Percentiles rank a stretch among this genome's conserved stretches.
Evolutionary conservation across 345 rosid genomes (phyloP).

Genomic region (Microcos paniculata): DNA sequence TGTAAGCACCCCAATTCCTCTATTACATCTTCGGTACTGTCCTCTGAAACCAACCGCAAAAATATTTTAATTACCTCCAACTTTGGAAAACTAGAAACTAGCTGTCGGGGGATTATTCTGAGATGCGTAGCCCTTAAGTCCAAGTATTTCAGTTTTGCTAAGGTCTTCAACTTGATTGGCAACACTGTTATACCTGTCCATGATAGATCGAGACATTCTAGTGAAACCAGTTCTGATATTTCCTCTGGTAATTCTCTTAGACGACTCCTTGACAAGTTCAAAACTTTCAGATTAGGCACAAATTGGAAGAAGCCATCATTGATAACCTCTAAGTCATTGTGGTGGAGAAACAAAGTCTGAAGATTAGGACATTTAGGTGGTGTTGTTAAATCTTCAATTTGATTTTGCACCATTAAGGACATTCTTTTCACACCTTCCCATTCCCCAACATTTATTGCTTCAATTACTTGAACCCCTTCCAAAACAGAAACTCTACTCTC

Average conservation of each 20-base stretch:
- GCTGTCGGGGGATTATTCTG: no score
- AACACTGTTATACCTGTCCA: neutral
- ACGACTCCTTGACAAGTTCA: neutral
- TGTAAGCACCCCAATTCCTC: neutral
- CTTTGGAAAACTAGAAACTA: no score
- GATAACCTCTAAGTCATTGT: neutral
- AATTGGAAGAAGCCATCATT: neutral
- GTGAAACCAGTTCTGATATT: neutral
- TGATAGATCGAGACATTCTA: slow-evolving; percentile 5
- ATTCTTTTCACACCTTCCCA: neutral
- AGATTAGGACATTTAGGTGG: neutral
- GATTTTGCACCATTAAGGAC: neutral
- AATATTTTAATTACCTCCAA: no score
- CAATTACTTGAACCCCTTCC: neutral
- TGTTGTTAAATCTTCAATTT: neutral
- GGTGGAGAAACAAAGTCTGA: neutral
- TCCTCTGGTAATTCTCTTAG: neutral
- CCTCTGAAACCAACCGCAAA: no score
- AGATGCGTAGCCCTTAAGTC: no score
- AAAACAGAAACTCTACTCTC: neutral
- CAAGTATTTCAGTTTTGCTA: no score
- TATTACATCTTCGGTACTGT: neutral
- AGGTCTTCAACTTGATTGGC: no score
- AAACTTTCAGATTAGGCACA: neutral
- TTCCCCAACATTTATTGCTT: neutral